These are phyloP conservation scores for Chenopodium quinoa DNA, from an alignment of 148 eudicot species.

Conservation along the genomic window DNA sequence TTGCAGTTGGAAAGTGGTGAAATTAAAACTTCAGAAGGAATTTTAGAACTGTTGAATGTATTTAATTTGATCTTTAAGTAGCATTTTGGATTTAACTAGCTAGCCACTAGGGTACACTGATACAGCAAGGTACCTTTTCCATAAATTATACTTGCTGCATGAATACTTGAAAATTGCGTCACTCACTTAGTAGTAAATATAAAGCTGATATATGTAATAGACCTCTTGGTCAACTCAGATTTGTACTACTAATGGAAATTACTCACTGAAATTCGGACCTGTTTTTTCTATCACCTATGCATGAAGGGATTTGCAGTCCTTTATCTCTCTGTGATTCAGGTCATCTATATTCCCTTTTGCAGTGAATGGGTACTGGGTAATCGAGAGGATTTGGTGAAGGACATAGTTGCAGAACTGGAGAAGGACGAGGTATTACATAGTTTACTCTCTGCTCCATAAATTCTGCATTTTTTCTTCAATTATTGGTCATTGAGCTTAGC, in stretches of 20 bases:
- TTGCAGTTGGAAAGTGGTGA: background rate
- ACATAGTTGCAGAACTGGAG: conserved; percentile 81
- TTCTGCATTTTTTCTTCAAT: background rate
- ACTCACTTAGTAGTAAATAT: background rate
- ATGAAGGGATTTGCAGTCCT: background rate
- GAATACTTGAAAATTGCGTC: background rate
- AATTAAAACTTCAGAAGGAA: background rate
- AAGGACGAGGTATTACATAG: conserved; percentile 69
- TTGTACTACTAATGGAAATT: background rate
- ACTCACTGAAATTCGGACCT: background rate
- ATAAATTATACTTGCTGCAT: background rate
- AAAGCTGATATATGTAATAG: background rate
- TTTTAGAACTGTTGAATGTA: background rate
- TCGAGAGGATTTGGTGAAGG: conserved; percentile 93
- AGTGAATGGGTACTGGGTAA: conserved; percentile 99
- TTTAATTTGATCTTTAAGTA: background rate
- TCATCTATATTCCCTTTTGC: conserved; percentile 29
- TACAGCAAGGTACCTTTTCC: background rate
- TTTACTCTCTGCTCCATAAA: background rate
- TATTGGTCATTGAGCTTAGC: background rate
- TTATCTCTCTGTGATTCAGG: background rate
- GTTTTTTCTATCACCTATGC: too few species aligned
- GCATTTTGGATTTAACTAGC: background rate
- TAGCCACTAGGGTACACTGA: background rate
- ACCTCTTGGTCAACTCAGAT: background rate